Percentiles rank a stretch among this genome's conserved stretches.
These are phyloP conservation scores for Chaetoceros tenuissimus DNA, from an alignment of 108 stramenopile species.

Conservation along the genomic window DNA sequence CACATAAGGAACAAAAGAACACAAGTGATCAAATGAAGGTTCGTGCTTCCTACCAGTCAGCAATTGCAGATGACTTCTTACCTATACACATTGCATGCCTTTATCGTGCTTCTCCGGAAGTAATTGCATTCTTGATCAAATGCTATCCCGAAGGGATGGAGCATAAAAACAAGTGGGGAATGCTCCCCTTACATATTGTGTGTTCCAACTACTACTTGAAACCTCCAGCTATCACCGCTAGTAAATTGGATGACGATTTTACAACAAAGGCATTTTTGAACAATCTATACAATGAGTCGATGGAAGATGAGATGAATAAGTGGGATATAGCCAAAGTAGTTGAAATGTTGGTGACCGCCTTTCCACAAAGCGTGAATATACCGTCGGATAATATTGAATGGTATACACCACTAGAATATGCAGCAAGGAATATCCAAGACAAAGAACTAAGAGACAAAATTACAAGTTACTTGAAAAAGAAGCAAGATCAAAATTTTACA, in stretches of 20 bases:
- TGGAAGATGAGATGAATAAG: background rate
- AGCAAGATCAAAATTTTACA: background rate
- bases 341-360: background rate
- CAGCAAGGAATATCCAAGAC: background rate
- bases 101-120: conserved; percentile 22
- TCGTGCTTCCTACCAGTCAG: background rate
- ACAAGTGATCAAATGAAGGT: background rate
- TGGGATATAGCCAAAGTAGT: background rate
- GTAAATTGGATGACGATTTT: background rate
- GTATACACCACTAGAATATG: background rate
- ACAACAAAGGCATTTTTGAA: background rate
- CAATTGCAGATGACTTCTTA: conserved; percentile 2
- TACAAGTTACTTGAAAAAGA: background rate
- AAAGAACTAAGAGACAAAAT: background rate
- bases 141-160: conserved; percentile 13
- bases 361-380: background rate
- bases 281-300: background rate
- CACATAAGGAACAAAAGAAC: background rate
- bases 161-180: conserved; percentile 1
- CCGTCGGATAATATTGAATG: background rate
- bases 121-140: conserved; percentile 14
- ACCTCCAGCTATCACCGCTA: background rate
- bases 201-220: conserved; percentile 1
- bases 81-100: conserved; percentile 29
- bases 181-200: conserved; percentile 31